Conservation (phyloP, 176 grass and related monocot species). For the Ensete ventricosum region DNA sequence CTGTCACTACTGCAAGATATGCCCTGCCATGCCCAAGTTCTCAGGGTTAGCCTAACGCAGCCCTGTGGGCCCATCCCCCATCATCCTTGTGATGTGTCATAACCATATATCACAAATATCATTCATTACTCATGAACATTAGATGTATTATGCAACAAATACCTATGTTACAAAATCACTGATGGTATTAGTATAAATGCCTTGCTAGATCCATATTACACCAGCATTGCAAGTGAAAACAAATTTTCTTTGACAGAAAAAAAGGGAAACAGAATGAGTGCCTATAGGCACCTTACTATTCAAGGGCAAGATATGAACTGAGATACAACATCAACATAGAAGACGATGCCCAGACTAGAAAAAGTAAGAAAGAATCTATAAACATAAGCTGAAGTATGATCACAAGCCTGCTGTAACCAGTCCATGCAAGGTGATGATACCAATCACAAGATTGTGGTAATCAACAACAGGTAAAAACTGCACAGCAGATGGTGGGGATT, state of each 20-base stretch:
- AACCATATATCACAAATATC: too few species aligned
- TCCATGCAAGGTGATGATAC: conserved; percentile 86
- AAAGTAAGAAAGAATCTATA: background rate
- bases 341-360: background rate
- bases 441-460: conserved; percentile 45
- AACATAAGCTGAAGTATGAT: conserved; percentile 2
- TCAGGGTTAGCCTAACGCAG: too few species aligned
- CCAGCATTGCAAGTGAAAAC: background rate
- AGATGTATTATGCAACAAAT: too few species aligned
- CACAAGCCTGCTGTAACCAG: conserved; percentile 78
- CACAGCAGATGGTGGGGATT: conserved; percentile 79
- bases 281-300: background rate
- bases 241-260: background rate
- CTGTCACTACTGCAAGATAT: too few species aligned
- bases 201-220: background rate
- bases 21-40: too few species aligned
- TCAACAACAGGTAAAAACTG: conserved; percentile 91
- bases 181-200: background rate
- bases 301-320: background rate
- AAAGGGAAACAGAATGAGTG: background rate
- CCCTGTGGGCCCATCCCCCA: too few species aligned
- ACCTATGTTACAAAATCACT: too few species aligned
- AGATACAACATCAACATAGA: background rate
- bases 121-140: too few species aligned
- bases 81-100: too few species aligned